Evolutionary conservation across 2,329 filamentous ascomycete species (phyloP), one percentile per base, ranked within the genome.

Genomic region (Fusarium circinatum): DNA sequence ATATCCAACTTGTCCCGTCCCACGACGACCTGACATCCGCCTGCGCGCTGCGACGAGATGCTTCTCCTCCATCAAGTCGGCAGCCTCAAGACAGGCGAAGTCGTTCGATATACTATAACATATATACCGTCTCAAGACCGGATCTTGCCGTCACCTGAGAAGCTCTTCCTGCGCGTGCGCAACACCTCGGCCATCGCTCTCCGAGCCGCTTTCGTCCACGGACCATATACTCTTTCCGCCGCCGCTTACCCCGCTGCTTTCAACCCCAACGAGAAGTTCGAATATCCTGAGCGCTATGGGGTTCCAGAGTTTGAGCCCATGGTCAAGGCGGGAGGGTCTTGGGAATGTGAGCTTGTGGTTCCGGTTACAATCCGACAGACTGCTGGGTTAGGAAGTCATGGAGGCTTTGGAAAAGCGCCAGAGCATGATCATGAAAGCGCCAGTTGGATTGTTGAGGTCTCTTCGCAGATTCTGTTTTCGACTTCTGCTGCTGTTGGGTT

Each of bases 381-480:
- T 24, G 92, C 92, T 60, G 86, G 86, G 57, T 82, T 82, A 41
- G 84, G 86, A 44, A 76, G 82, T 57, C 79, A 83, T 65, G 84
- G 85, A 22, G 81, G 84, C 59, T 88, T 89, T 70, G 86, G 85
- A 20, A 82, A 84, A 55, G 81, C 82, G 13, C 78, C 82, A 4
- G 81, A 83, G 52, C 85, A 87, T 30, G 85, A 87, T 58, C 83
- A 81, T 34, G 86, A 89, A 68, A 92, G 88, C 70, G 90, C 93
- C 61, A 93, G 91, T 28, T 99, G 96, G 96, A 87, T 98, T 61
- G 90, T 99, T 51, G 96, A 99, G 83, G 90, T 99, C 49, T 86
- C 94, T 42, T 97, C 94, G 22, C 96, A 99, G 83, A 93, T 98
- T 71, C 90, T 99, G 54, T 99, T 99, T 81, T 98, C 96, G 6